phyloP scores from a whole-genome alignment of 31 red algal genomes.

The Bonnemaisonia californica region DNA sequence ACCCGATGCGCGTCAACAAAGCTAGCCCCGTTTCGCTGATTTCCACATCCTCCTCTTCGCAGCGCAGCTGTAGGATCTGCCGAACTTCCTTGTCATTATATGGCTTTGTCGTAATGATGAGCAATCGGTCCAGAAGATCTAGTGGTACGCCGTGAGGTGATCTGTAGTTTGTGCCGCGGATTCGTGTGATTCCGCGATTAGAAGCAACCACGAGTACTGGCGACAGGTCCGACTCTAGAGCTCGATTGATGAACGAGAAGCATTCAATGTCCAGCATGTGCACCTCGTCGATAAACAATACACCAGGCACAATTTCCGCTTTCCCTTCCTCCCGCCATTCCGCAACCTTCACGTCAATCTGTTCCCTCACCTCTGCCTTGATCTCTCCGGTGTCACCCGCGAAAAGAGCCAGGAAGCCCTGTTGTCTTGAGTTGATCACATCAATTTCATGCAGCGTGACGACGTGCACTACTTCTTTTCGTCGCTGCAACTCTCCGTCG shows the following conservation, averaged over 20 bases:
- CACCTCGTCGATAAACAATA: constrained; percentile 99
- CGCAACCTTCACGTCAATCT: constrained; percentile 94
- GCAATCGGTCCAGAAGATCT: constrained; percentile 91
- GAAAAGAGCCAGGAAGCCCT: constrained; percentile 97
- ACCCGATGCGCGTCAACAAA: constrained; percentile 85
- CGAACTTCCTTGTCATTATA: constrained; percentile 85
- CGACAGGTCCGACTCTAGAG: constrained; percentile 87
- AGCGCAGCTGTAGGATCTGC: constrained; percentile 84
- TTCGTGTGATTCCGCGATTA: constrained; percentile 94
- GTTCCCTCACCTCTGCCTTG: constrained; percentile 95
- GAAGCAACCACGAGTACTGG: constrained; percentile 93
- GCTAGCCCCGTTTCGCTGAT: constrained; percentile 64
- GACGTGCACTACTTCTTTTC: constrained; percentile 90
- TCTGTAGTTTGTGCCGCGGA: constrained; percentile 93
- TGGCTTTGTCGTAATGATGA: constrained; percentile 94
- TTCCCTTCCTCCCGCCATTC: constrained; percentile 99
- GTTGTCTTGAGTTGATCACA: constrained; percentile 98
- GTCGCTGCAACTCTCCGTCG: constrained; percentile 94
- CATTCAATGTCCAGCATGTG: constrained; percentile 99
- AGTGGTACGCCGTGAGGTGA: constrained; percentile 94
- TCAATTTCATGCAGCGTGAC: constrained; percentile 99
- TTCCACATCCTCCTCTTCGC: constrained; percentile 96
- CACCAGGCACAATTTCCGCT: constrained; percentile 94
- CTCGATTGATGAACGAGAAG: constrained; percentile 94
- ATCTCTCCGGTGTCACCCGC: constrained; percentile 99